Evolutionary conservation across 2,329 filamentous ascomycete species (phyloP), one percentile per base, ranked within the genome.

Genomic region (Penicillium oxalicum): DNA sequence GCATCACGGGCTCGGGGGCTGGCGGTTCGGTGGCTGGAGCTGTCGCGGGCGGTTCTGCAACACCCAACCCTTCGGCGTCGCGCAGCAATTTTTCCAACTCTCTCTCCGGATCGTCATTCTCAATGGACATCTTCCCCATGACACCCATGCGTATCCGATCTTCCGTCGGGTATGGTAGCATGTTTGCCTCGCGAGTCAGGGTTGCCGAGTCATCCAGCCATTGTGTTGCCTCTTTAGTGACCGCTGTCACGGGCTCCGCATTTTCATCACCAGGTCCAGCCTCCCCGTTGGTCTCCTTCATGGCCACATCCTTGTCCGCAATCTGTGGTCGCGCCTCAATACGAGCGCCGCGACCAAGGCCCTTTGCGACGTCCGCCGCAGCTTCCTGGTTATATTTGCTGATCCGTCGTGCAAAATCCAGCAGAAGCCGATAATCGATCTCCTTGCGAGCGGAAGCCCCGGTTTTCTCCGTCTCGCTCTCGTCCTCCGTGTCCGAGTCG

Each of bases 41-140:
- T 32, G 59, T 72, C n/a, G 73, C 76, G 2, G 60, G 54, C 8
- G 58, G 52, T 59, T 68, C 63, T 68, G 74, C 52, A 68, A 70
- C 58, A 62, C 78, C 53, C 66, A 78, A 51, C 63, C 86, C 59
- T 75, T 79, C 44, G 74, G 84, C 40, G 66, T 84, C 27, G 76
- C 84, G 9, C 11, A 74, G 64, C 51, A 74, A 45, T 38, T 67
- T 62, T 36, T 72, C 70, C 9, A 73, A 67, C 52, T 74, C 71
- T 40, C 60, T 62, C 58, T 82, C 65, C 71, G 83, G 48, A 72
- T 88, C 61, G 73, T 81, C 64, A 45, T 77, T 57, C 18, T 64
- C 63, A 4, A 67, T 61, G 6, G 70, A 57, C 48, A 74, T 59
- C 49, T 72, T 70, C 1, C 69, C 72, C 66, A 75, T 71, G n/a